Base-by-base conservation (phyloP, 140 eudicot genomes). In the Erigeron philadelphicus region DNA sequence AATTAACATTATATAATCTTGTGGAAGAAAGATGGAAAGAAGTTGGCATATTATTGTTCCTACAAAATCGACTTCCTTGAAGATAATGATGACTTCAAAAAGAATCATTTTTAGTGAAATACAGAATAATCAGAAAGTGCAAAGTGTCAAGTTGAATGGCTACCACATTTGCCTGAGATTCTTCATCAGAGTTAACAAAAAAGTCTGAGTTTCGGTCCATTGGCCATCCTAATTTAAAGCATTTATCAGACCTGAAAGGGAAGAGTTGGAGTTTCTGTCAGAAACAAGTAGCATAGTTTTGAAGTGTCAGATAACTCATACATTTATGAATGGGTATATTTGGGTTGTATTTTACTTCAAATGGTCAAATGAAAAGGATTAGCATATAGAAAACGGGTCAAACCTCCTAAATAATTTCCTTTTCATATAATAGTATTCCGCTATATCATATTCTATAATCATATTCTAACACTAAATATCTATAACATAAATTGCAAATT, bases 171-270 rank as follows among this genome's bases (percentile, higher is more conserved):
- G 76, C 77, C 46, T 79, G 79, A 45, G 61, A 38, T 64, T 23
- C 62, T 16, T 78, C 81, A 23, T 81, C 95, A 8, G 90, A 68
- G 68, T 82, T 90, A 62, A 84, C 81, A 74, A 94, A 94, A 70
- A 94, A 94, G 69, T 85, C 95, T 41, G 97, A 85, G 35, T 79
- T 81, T 25, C 9, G 78, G 74, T 94, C 95, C 95, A 89, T 87
- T 55, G 99, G 99, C 99, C 99, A 94, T 50, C 95, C 97, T 76
- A 94, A 71, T 75, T 82, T 87, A 58, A 89, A 87, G 78, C 99
- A 94, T 76, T 84, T 84, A 49, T 79, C 72, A 67, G 95, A 85
- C 99, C 99, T 94, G 83, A 46, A 67, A 77, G 49, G 13, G 15
- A 38, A 75, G 54, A 56, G 18, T 60, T 38, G 19, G 52, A 43